Evolutionary conservation across 768 basidiomycete species (phyloP), one percentile per base, ranked within the genome.

Genomic region (Tylopilus balloui): DNA sequence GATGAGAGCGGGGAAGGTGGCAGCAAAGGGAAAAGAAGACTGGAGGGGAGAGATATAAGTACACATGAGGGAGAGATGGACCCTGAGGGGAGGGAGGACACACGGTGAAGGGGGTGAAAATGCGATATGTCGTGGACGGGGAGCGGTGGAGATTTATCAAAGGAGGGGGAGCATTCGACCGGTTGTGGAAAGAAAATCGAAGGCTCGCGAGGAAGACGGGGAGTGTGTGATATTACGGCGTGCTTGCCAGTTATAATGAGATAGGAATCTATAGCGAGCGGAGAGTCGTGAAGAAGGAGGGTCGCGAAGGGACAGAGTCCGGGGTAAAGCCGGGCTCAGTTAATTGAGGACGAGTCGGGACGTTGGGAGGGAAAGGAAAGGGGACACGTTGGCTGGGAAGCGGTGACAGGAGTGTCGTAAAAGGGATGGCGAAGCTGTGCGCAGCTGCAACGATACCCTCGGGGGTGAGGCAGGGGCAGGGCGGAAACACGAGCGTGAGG

Each of bases 31-130:
- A 45, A 51, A 44, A 35, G 53, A 19, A 29, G 38, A 42, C 55
- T 62, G 58, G 41, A 50, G 56, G 19, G 55, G 61, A 40, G 59
- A 58, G 34, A 64, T 59, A 61, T 65, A 65, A 63, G 61, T 57
- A 57, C 57, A 65, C 63, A 63, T 63, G 57, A 24, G 47, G 0
- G 44, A 19, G 50, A 19, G 50, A 17, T n/a, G n/a, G 50, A 44
- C 51, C 51, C 47, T 56, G 61, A 49, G 27, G 38, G 50, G 29
- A 35, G 44, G 45, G 55, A 39, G 48, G 35, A 63, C 58, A 50
- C 47, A 61, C 56, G 35, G 47, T 53, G 64, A 63, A 52, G 53
- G 45, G 51, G 47, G 32, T 36, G 43, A 51, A 39, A 47, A 38
- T 17, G 57, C 20, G 46, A 47, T 55, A 52, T 53, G 61, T 60